Base-by-base conservation (phyloP, 2,329 filamentous ascomycete genomes). In the Cercospora sojina region DNA sequence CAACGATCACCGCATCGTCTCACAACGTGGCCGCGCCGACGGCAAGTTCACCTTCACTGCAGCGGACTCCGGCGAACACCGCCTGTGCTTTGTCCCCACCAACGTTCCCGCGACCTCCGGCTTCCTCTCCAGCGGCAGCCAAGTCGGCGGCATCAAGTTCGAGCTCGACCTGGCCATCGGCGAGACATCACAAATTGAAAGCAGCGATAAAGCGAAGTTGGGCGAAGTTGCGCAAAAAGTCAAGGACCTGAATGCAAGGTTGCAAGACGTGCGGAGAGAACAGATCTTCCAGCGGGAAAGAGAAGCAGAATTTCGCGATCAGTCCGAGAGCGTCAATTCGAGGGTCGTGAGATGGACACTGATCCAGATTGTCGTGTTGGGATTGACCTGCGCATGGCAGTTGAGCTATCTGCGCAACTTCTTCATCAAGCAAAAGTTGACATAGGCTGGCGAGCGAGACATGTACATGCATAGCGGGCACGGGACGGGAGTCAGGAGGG, bases 381-480 rank as follows among this genome's bases (percentile, higher is more conserved):
- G 89, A 64, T 85, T 90, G 64, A 97, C 95, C 35, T 99, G 95
- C 82, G 91, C 92, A 68, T 99, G 95, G 95, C 95, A 99, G 81
- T 85, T 99, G 56, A 96, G 93, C 62, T 94, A 99, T 81, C 86
- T 99, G 74, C 87, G 95, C 73, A 91, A 91, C 56, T 99, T 99
- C 87, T 99, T 99, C 84, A 99, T 99, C 85, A 99, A 99, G 87
- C 94, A 98, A 84, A 99, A 99, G 86, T 88, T 99, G 79, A 98
- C 95, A 67, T 99, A 87, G 71, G 31, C 20, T 13, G 25, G 29
- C 16, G 29, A 13, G 32, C 4, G 35, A 61, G 55, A 53, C 9
- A 27, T 25, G 38, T 64, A 61, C 62, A 67, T 67, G 65, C 65
- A 67, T 67, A 65, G 57, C 56, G 57, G 57, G 35, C 49, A 49